Evolutionary conservation across 176 grass and related monocot genomes (phyloP), one percentile per base, ranked within the genome.

Genomic region (Cenchrus americanus): DNA sequence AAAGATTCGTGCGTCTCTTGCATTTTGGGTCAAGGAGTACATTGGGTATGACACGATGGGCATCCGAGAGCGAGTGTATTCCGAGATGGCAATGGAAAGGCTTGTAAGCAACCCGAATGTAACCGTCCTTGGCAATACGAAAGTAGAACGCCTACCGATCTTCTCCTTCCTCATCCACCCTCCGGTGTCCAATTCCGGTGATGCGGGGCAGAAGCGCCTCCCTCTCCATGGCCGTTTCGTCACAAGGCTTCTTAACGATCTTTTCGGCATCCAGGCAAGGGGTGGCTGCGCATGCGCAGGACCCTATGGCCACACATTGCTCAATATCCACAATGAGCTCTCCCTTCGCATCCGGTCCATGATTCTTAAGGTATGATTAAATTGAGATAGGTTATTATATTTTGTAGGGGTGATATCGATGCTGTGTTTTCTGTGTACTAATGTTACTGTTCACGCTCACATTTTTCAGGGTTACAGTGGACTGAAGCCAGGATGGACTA

Each of bases 11-110:
- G 86, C 92, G 7, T 91, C 92, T 0, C 75, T 94, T 1, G 92
- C 88, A 4, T 97, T 92, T 47, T 92, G 92, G 95, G 92, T 97
- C 34, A 94, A 97, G 69, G 92, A 94, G 49, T 89, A 87, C 82
- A 17, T 94, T 7, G 95, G 92, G 0, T 71, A 80, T 22, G 90
- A 89, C 10, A 41, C 23, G 6, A 97, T 94, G 78, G 26, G 41
- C 3, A 26, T 87, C 5, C 73, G 71, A 0, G 95, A 91, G 87
- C 74, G 46, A 7, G 43, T 75, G 11, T 89, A 86, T 67, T 69
- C 86, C 0, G 76, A 92, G 51, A 62, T 75, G 24, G 95, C 95
- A 0, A 84, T 91, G 60, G 62, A 69, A 48, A 79, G 80, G 58
- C 86, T 97, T 0, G 24, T 24, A 13, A 17, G 12, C 14, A 82